A percentile compares a stretch with the other conserved stretches of the same genome.
Evolutionary conservation across 176 grass and related monocot genomes (phyloP).

Genomic region (Hyparrhenia diplandra): DNA sequence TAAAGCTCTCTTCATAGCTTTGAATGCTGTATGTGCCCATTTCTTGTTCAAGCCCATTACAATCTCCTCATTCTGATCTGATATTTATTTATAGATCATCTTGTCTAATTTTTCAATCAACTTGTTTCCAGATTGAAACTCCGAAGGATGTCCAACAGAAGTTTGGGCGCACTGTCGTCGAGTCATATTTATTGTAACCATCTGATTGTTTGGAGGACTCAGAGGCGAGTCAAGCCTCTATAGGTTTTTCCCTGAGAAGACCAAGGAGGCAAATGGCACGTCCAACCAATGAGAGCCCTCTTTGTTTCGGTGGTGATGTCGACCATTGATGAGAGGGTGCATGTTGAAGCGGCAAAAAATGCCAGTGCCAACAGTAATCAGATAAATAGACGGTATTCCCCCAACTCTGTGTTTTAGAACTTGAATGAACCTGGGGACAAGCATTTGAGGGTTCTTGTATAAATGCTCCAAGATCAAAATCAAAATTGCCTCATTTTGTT

Average conservation of each 20-base stretch:
- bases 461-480: neutral
- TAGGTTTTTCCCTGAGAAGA: neutral
- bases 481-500: neutral
- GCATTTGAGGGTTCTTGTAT: neutral
- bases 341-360: neutral
- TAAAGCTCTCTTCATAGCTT: slow-evolving; percentile 89
- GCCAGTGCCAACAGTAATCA: neutral
- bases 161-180: slow-evolving; percentile 91
- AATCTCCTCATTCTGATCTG: neutral
- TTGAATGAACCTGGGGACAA: neutral
- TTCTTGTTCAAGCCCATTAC: neutral
- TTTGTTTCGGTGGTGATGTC: slow-evolving; percentile 5
- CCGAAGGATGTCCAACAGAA: slow-evolving; percentile 94
- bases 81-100: neutral
- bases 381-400: neutral
- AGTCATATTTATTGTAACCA: slow-evolving; percentile 67
- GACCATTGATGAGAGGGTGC: neutral
- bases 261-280: neutral
- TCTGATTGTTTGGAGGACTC: neutral
- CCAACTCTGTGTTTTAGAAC: neutral
- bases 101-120: neutral
- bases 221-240: neutral
- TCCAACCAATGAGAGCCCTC: neutral
- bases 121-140: slow-evolving; percentile 67
- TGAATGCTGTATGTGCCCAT: slow-evolving; percentile 69